Base-by-base conservation (phyloP, 2,329 filamentous ascomycete species). In the Colletotrichum sp. region DNA sequence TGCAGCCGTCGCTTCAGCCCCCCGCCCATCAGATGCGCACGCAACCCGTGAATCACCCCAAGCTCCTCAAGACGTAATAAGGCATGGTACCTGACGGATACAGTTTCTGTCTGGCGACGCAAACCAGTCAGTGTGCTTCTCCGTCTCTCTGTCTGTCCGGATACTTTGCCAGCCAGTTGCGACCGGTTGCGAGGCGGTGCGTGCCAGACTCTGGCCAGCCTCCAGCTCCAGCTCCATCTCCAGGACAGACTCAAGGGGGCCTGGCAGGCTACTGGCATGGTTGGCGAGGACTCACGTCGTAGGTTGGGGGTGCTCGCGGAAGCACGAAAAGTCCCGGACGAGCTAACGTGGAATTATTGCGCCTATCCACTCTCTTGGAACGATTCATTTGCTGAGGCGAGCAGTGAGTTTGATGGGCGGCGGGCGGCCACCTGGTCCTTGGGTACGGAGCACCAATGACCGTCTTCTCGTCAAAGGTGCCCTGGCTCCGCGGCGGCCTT, bases 341-440 rank as follows among this genome's bases (percentile, higher is more conserved):
- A 52, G 63, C 55, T 48, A 75, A 63, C 26, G 39, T 72, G 43
- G 63, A 68, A 75, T 72, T 28, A 64, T 63, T 67, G 57, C 69
- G 64, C 28, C 61, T 74, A 68, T 64, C 63, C 69, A 72, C 69
- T 63, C 63, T 63, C 26, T 64, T 68, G 73, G 73, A 75, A 72
- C 63, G 69, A 68, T 63, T 75, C 64, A 68, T 75, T 72, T 72
- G 30, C 63, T 72, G 63, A 72, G 64, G 73, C 73, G 73, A 66
- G 55, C 43, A 52, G 34, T 71, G 28, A 71, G 48, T 57, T 43
- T 72, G 30, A 48, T 36, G 61, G 61, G 61, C 52, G 64, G 64
- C 32, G 43, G 32, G 34, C 24, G 30, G 55, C 69, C 57, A 65
- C 63, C 69, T 70, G 57, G 63, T 59, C 30, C 59, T 24, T 43